A percentile compares a stretch with the other conserved stretches of the same genome.
Evolutionary conservation across 768 basidiomycete genomes (phyloP).

Genomic region (Lactifluus subvellereus): DNA sequence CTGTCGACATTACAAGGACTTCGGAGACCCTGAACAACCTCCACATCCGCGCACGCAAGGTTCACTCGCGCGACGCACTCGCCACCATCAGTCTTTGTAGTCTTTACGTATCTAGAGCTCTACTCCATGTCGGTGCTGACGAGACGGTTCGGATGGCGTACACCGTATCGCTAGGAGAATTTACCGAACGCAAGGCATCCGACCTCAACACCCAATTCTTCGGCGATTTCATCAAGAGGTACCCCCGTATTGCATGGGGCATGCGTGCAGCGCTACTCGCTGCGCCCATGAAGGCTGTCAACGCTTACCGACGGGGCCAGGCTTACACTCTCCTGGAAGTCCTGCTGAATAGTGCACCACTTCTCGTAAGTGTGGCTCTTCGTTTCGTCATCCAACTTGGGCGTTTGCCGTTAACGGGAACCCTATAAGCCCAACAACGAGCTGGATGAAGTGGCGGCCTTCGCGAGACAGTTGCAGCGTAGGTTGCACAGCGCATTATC

Average conservation of each 20-base stretch:
- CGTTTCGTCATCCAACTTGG: neutral
- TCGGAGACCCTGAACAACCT: conserved; percentile 51
- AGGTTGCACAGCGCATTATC: conserved; percentile 45
- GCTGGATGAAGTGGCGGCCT: conserved; percentile 40
- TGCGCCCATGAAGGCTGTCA: conserved; percentile 55
- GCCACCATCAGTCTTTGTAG: conserved; percentile 61
- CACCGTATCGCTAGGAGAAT: conserved; percentile 62
- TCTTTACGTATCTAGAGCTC: conserved; percentile 58
- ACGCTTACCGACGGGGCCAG: conserved; percentile 71
- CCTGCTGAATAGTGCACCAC: conserved; percentile 51
- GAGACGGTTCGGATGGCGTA: conserved; percentile 50
- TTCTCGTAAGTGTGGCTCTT: conserved; percentile 36
- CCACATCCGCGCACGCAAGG: conserved; percentile 66
- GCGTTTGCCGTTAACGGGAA: neutral
- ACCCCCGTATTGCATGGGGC: conserved; percentile 58
- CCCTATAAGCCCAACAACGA: conserved; percentile 31
- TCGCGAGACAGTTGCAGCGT: conserved; percentile 46
- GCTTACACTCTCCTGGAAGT: conserved; percentile 64
- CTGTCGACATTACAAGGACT: conserved; percentile 40
- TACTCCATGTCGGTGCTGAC: conserved; percentile 36
- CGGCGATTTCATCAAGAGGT: conserved; percentile 66
- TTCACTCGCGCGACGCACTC: conserved; percentile 56
- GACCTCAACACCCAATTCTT: conserved; percentile 69
- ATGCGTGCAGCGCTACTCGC: conserved; percentile 56
- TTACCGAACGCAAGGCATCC: conserved; percentile 75